A percentile compares a stretch with the other conserved stretches of the same genome.
These are phyloP conservation scores for Pleomassaria siparia DNA, from an alignment of 2,329 filamentous ascomycete species.

Conservation along the genomic window DNA sequence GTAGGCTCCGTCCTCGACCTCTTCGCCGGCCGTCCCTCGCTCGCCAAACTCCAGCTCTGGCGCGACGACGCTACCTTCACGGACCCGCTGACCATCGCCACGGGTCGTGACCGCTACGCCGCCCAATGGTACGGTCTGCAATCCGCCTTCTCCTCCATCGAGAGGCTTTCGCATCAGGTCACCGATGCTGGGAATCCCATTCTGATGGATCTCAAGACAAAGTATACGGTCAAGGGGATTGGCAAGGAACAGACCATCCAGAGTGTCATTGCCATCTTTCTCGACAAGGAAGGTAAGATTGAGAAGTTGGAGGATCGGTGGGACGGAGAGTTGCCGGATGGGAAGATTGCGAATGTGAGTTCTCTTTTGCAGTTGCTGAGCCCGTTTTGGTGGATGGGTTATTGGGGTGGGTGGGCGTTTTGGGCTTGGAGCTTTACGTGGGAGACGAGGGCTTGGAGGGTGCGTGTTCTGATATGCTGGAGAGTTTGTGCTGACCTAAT, in stretches of 20 bases:
- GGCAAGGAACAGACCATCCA: conserved; percentile 54
- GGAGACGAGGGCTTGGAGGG: conserved; percentile 45
- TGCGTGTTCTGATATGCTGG: conserved; percentile 29
- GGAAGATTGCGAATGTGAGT: conserved; percentile 55
- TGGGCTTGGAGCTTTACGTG: conserved; percentile 44
- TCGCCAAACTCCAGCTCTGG: conserved; percentile 63
- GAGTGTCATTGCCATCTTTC: conserved; percentile 52
- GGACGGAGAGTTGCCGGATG: conserved; percentile 56
- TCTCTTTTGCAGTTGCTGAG: conserved; percentile 28
- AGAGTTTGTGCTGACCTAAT: conserved; percentile 34
- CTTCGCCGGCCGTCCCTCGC: conserved; percentile 61
- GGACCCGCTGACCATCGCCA: conserved; percentile 61
- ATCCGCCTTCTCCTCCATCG: conserved; percentile 59
- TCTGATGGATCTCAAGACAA: conserved; percentile 54
- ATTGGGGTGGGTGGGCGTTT: conserved; percentile 41
- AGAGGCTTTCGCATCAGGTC: conserved; percentile 57
- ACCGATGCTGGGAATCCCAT: conserved; percentile 62
- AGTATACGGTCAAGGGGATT: conserved; percentile 58
- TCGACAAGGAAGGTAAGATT: conserved; percentile 49
- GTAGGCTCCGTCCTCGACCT: conserved; percentile 63
- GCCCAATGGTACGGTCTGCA: conserved; percentile 63
- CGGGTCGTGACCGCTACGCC: conserved; percentile 56
- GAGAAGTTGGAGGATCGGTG: conserved; percentile 57
- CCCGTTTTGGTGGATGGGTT: conserved; percentile 43
- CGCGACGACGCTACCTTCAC: conserved; percentile 58